A percentile compares a stretch with the other conserved stretches of the same genome.
Conservation (phyloP, 805 yeast genomes). For the Yamadazyma paraphyllophila region DNA sequence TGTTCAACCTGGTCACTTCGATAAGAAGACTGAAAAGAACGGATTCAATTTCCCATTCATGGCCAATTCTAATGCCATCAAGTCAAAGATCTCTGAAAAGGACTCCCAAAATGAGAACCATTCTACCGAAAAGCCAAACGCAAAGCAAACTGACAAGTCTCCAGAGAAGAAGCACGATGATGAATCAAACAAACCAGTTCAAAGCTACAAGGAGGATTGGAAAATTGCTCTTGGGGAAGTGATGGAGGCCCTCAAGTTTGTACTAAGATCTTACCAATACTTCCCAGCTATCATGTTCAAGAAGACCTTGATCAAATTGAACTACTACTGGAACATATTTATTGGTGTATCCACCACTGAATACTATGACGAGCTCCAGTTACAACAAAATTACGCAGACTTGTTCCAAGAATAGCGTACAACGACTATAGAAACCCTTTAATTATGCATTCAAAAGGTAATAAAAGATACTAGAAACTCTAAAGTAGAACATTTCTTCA, state of each 20-base stretch:
- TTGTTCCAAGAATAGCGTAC: constrained; percentile 11
- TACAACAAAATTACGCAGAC: constrained; percentile 13
- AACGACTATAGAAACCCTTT: background rate
- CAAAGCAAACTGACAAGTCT: no score
- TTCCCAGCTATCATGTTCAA: constrained; percentile 66
- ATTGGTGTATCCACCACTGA: constrained; percentile 45
- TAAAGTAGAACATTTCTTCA: no score
- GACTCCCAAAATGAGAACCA: constrained; percentile 11
- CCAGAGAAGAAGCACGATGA: background rate
- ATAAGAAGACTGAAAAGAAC: constrained; percentile 22
- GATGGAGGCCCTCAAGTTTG: constrained; percentile 59
- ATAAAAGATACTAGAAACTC: no score
- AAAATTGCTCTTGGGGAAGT: constrained; percentile 51
- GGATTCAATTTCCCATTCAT: constrained; percentile 42
- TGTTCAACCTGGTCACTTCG: constrained; percentile 41
- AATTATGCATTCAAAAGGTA: background rate
- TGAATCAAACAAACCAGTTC: constrained; percentile 17
- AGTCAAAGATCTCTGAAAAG: constrained; percentile 11
- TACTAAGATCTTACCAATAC: constrained; percentile 61
- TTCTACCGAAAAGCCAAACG: constrained; percentile 1
- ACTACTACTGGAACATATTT: constrained; percentile 69
- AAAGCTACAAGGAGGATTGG: constrained; percentile 33
- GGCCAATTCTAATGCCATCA: constrained; percentile 8
- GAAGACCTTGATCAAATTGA: constrained; percentile 45
- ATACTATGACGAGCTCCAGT: constrained; percentile 15